These are phyloP conservation scores for Sporothrix luriei DNA, from an alignment of 2,329 filamentous ascomycete species.

Conservation along the genomic window DNA sequence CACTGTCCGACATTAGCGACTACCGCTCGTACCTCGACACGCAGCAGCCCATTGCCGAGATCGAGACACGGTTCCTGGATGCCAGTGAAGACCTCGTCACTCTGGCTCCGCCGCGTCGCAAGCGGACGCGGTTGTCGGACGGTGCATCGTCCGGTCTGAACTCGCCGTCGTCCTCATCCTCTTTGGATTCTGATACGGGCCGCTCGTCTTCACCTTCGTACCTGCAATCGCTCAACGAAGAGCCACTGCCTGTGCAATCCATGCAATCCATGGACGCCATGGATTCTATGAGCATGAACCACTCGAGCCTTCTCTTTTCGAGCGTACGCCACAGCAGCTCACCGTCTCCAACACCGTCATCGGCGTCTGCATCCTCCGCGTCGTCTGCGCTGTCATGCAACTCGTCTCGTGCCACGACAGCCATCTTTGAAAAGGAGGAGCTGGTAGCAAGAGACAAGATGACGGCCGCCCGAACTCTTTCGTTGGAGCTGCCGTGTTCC, in stretches of 20 bases:
- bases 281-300: constrained; percentile 38
- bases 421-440: constrained; percentile 23
- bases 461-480: too few species aligned
- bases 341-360: constrained; percentile 26
- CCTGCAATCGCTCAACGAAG: not conserved
- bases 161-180: constrained; percentile 12
- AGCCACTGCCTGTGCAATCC: not conserved
- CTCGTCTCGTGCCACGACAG: constrained; percentile 19
- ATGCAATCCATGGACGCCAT: constrained; percentile 32
- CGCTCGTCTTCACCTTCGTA: not conserved
- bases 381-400: not conserved
- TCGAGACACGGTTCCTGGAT: constrained; percentile 64
- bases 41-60: constrained; percentile 57
- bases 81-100: constrained; percentile 58
- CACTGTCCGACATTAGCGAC: constrained; percentile 48
- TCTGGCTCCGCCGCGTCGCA: constrained; percentile 36
- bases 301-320: constrained; percentile 29
- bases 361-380: constrained; percentile 14
- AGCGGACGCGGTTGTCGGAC: not conserved
- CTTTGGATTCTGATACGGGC: not conserved
- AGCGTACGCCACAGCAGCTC: not conserved
- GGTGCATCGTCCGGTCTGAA: not conserved
- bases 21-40: constrained; percentile 58
- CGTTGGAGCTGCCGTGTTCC: not conserved
- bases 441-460: not conserved